phyloP scores from a whole-genome alignment of 2,329 filamentous ascomycete genomes.

The Diplocarpon mali region DNA sequence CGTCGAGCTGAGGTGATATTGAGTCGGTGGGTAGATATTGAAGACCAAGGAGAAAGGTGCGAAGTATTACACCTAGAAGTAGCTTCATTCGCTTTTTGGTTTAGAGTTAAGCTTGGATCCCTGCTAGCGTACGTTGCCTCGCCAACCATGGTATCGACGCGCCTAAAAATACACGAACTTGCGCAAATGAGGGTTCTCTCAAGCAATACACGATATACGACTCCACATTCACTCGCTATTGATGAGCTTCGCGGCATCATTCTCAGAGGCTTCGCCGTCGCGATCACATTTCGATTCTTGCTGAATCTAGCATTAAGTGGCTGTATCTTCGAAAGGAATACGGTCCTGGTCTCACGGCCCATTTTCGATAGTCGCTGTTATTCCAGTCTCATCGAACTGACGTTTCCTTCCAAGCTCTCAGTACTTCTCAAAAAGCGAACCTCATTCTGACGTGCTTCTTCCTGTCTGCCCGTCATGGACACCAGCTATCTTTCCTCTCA shows the following conservation, averaged over 20 bases:
- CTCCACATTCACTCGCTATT: slow-evolving; percentile 11
- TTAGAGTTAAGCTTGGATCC: neutral
- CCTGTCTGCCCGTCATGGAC: slow-evolving; percentile 49
- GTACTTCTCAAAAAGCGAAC: neutral
- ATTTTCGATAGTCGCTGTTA: neutral
- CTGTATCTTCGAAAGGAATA: neutral
- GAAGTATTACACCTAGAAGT: neutral
- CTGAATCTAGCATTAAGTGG: slow-evolving; percentile 4
- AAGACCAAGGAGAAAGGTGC: no score
- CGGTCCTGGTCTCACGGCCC: slow-evolving; percentile 4
- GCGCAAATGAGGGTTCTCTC: neutral
- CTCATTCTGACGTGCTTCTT: slow-evolving; percentile 8
- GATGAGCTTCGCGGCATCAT: slow-evolving; percentile 17
- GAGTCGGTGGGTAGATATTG: no score
- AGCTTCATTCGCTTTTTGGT: slow-evolving; percentile 5
- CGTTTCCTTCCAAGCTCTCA: neutral
- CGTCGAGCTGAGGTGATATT: no score
- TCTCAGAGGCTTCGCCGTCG: slow-evolving; percentile 19
- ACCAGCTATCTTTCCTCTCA: slow-evolving; percentile 88
- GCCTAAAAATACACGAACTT: no score
- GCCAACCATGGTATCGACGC: neutral
- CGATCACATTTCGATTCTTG: slow-evolving; percentile 19
- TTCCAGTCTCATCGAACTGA: no score
- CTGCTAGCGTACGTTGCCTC: neutral
- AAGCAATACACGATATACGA: slow-evolving; percentile 7